Evolutionary conservation across 208 protist genomes (phyloP), one percentile per base, ranked within the genome.

Genomic region (Acanthamoeba culbertsoni): DNA sequence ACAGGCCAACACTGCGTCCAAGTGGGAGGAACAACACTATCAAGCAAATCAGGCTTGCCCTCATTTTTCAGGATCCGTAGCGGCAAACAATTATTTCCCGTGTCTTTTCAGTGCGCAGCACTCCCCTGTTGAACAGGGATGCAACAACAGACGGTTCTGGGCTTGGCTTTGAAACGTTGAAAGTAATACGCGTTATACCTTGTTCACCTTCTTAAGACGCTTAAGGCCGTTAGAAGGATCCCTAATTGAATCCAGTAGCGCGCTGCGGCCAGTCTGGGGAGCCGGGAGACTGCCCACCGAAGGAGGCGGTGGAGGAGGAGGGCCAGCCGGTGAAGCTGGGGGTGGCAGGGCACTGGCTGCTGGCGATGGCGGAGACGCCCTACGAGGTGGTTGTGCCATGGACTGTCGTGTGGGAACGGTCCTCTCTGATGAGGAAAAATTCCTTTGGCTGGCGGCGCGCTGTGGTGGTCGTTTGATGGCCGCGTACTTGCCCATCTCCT

Each of bases 321-420:
- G 75, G 33, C 62, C 62, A 73, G 62, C 62, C 16, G 73, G 73
- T 7, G 73, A 42, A 6, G 75, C 42, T 28, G 75, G 75, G 1
- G 75, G 75, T 8, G 75, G 28, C 31, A 43, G 20, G 31, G 42
- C 73, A 8, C 23, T 1, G 16, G 20, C n/a, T 43, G 75, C 26
- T n/a, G 48, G 75, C 48, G 45, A 55, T 84, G 73, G 73, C 73
- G 73, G 73, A 86, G 77, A 31, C 26, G 31, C n/a, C n/a, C n/a
- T n/a, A n/a, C n/a, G 42, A 62, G 79, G 46, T 37, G 77, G 16
- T n/a, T 42, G 42, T 7, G 16, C n/a, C 35, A 18, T 7, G 28
- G 28, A 10, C 6, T 7, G 71, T 26, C 48, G 79, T 18, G 79
- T 65, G 8, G 4, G n/a, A 0, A 63, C 79, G 7, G 79, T 14